Conservation (phyloP, 352 stramenopile species). For the Peronosclerospora sorghi region DNA sequence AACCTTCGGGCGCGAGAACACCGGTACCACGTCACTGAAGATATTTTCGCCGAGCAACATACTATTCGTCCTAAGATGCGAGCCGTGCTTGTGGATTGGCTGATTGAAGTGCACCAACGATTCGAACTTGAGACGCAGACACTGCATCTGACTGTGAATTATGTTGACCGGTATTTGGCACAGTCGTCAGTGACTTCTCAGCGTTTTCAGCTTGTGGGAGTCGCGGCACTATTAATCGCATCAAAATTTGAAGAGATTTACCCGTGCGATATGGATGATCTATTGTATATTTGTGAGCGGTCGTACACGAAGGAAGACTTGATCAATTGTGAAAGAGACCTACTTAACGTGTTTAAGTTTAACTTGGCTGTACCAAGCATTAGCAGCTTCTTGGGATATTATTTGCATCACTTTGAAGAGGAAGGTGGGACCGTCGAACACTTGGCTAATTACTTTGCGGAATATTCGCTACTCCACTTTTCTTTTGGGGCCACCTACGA, state of each 20-base stretch:
- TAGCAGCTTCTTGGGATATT: conserved; percentile 93
- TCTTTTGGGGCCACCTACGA: conserved; percentile 33
- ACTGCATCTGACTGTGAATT: conserved; percentile 96
- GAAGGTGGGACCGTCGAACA: conserved; percentile 25
- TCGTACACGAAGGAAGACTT: conserved; percentile 86
- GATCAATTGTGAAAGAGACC: conserved; percentile 86
- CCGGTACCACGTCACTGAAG: conserved; percentile 32
- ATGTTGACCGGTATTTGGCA: conserved; percentile 96
- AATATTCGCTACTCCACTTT: conserved; percentile 52
- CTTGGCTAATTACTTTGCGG: conserved; percentile 46
- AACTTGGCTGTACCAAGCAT: conserved; percentile 92
- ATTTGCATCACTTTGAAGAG: conserved; percentile 76
- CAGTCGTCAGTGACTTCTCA: conserved; percentile 78
- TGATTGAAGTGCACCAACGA: conserved; percentile 95
- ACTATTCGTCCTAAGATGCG: conserved; percentile 52
- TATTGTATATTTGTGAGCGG: conserved; percentile 97
- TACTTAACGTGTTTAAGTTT: conserved; percentile 94
- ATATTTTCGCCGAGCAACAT: conserved; percentile 43
- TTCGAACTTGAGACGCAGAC: conserved; percentile 97
- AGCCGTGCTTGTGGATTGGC: conserved; percentile 63
- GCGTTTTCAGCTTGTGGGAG: conserved; percentile 96
- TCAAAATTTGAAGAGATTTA: conserved; percentile 99
- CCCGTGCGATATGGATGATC: conserved; percentile 91
- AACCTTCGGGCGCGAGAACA: conserved; percentile 33
- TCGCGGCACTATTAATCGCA: conserved; percentile 91